Evolutionary conservation across 371 early-diverging fungal genomes (phyloP).

Genomic region (Rhizomucor miehei): DNA sequence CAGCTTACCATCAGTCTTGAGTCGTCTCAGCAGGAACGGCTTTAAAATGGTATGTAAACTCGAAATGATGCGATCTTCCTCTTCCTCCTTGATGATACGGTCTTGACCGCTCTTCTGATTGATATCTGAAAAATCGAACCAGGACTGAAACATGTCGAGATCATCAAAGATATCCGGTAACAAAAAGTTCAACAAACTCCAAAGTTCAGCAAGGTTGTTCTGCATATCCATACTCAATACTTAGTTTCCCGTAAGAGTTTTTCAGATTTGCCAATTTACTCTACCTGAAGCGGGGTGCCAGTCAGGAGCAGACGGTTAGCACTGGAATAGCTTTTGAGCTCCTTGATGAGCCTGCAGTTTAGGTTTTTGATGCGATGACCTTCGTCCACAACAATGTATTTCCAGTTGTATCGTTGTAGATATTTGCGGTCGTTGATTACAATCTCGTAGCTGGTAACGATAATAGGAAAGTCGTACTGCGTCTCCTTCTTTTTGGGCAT

Average conservation of each 20-base stretch:
- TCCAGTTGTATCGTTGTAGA: conserved; percentile 74
- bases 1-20: conserved; percentile 87
- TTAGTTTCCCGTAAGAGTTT: background rate
- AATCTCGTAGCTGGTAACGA: conserved; percentile 94
- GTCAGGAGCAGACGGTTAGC: conserved; percentile 88
- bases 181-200: conserved; percentile 94
- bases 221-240: conserved; percentile 15
- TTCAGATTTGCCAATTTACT: background rate
- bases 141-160: conserved; percentile 77
- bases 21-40: conserved; percentile 92
- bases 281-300: conserved; percentile 89
- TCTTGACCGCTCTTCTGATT: conserved; percentile 65
- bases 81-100: conserved; percentile 71
- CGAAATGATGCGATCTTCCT: conserved; percentile 68
- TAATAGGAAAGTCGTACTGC: conserved; percentile 61
- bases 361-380: conserved; percentile 95
- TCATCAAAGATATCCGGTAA: conserved; percentile 90
- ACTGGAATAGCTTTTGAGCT: conserved; percentile 78
- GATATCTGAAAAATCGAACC: conserved; percentile 84
- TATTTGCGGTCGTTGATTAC: conserved; percentile 79
- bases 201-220: conserved; percentile 91
- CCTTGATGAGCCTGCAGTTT: conserved; percentile 84
- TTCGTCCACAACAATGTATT: conserved; percentile 93
- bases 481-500: conserved; percentile 55
- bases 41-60: conserved; percentile 88